Percentiles rank a stretch among this genome's conserved stretches.
Evolutionary conservation across 495 filamentous ascomycete genomes (phyloP).

Genomic region (Penicillium lividum): DNA sequence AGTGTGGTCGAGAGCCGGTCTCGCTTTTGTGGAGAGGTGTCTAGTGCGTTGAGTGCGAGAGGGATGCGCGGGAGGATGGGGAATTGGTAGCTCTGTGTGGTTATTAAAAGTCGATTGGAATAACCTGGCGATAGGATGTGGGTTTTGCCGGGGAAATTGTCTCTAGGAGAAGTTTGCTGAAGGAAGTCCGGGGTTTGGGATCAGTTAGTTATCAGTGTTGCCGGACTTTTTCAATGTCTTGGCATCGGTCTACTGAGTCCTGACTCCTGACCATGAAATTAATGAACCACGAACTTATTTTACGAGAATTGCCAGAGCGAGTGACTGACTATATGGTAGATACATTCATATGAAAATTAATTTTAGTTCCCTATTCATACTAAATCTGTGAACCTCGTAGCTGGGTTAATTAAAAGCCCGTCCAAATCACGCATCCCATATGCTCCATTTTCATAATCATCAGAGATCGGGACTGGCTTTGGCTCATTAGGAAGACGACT

Average conservation of each 20-base stretch:
- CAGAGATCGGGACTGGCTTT: too few relatives aligned
- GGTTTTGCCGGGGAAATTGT: neutral
- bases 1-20: conserved; percentile 19
- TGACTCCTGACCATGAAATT: too few relatives aligned
- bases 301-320: too few relatives aligned
- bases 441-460: too few relatives aligned
- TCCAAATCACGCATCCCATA: too few relatives aligned
- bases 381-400: too few relatives aligned
- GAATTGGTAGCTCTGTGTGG: neutral
- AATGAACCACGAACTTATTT: neutral
- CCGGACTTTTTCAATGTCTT: conserved; percentile 36
- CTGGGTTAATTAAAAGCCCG: too few relatives aligned
- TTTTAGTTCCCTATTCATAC: too few relatives aligned
- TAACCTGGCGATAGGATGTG: neutral
- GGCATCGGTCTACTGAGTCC: conserved; percentile 15
- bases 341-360: neutral
- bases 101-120: neutral
- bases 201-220: conserved; percentile 26
- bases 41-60: conserved; percentile 2
- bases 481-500: too few relatives aligned
- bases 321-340: too few relatives aligned
- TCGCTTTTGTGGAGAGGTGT: conserved; percentile 14
- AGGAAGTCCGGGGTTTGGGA: conserved; percentile 15
- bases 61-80: conserved; percentile 1
- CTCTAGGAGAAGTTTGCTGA: neutral